These are phyloP conservation scores for Trichoderma semiorbis DNA, from an alignment of 2,329 filamentous ascomycete species.

Conservation along the genomic window DNA sequence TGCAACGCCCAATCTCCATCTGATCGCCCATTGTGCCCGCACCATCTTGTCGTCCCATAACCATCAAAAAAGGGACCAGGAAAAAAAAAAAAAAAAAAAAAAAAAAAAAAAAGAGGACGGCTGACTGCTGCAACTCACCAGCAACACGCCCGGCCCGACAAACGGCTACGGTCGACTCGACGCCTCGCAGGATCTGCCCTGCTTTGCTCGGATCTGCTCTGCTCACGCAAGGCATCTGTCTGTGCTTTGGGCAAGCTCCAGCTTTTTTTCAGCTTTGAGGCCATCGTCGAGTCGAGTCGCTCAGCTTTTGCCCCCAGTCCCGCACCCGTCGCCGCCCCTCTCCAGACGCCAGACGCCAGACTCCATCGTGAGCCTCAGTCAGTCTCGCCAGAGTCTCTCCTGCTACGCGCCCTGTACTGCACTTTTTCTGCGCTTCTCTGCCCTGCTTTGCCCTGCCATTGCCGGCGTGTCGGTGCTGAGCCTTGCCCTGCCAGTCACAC, in stretches of 20 bases:
- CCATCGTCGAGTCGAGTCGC: constrained; percentile 2
- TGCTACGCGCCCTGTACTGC: background rate
- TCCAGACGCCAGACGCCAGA: background rate
- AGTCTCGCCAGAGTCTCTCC: background rate
- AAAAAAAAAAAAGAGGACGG: background rate
- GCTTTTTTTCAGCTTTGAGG: constrained; percentile 2
- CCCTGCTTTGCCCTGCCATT: background rate
- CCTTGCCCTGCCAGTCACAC: background rate
- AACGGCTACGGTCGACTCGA: background rate
- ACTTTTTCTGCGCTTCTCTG: background rate
- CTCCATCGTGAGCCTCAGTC: constrained; percentile 14
- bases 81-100: background rate
- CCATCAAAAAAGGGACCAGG: background rate
- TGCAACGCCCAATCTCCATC: constrained; percentile 16
- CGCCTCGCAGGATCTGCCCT: background rate
- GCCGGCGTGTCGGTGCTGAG: constrained; percentile 2
- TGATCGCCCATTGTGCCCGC: constrained; percentile 8
- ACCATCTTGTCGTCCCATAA: background rate
- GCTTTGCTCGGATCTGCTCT: background rate
- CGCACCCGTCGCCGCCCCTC: constrained; percentile 2
- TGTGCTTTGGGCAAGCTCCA: background rate
- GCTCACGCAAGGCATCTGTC: background rate
- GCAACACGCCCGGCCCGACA: background rate
- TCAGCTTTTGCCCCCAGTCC: constrained; percentile 8
- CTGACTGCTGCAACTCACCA: background rate